These are phyloP conservation scores for Tuber magnatum DNA, from an alignment of 495 filamentous ascomycete species.

Conservation along the genomic window DNA sequence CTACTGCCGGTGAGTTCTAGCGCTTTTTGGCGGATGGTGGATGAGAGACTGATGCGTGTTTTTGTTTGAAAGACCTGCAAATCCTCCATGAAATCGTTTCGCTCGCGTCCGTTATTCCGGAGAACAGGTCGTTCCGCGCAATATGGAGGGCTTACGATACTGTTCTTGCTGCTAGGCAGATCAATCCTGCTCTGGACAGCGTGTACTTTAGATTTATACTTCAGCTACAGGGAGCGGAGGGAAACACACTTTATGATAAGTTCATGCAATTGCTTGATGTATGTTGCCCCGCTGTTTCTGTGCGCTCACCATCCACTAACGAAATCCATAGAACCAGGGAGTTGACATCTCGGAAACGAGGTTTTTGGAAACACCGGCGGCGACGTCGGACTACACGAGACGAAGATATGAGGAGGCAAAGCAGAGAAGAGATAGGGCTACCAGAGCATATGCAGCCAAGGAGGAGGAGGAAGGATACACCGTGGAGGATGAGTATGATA, in stretches of 20 bases:
- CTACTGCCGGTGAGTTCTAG: constrained; percentile 22
- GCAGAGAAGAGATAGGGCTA: constrained; percentile 28
- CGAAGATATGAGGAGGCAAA: constrained; percentile 33
- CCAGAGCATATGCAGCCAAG: neutral
- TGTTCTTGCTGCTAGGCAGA: constrained; percentile 34
- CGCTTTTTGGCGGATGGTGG: neutral
- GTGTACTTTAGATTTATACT: constrained; percentile 38
- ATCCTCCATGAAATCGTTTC: constrained; percentile 41
- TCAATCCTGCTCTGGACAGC: constrained; percentile 36
- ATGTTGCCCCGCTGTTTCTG: neutral
- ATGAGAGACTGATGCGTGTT: neutral
- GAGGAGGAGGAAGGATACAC: constrained; percentile 23
- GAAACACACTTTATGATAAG: constrained; percentile 32
- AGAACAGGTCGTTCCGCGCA: constrained; percentile 30
- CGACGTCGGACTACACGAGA: constrained; percentile 30
- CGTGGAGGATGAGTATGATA: constrained; percentile 26
- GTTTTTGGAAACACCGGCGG: constrained; percentile 34
- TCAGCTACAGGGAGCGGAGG: constrained; percentile 28
- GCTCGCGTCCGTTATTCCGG: constrained; percentile 34
- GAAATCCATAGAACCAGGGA: constrained; percentile 19
- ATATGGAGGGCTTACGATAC: constrained; percentile 40
- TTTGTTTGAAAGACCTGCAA: constrained; percentile 30
- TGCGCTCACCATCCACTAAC: neutral
- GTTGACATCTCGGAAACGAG: constrained; percentile 23
- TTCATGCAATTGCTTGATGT: constrained; percentile 36